Evolutionary conservation across 2,329 filamentous ascomycete species (phyloP), one percentile per base, ranked within the genome.

Genomic region (Ophiostoma sp.): DNA sequence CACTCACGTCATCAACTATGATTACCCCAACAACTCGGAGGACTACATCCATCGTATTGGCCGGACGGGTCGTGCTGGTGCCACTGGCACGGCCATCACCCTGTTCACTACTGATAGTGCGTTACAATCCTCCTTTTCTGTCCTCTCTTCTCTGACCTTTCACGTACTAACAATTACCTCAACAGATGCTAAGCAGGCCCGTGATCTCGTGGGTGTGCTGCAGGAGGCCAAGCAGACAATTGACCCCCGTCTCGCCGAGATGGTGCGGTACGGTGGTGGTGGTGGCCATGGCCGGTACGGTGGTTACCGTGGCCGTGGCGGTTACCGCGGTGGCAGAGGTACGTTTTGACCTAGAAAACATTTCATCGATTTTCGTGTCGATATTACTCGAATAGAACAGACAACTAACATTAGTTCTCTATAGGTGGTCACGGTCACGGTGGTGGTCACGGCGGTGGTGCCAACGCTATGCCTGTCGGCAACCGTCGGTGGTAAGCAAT

Each of bases 1-100:
- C 87, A 98, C 96, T 86, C 96, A 99, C 87, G 96, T 99, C 86
- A 90, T 99, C 87, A 98, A 98, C 91, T 98, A 98, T 93, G 96
- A 98, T 84, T 98, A 98, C 85, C 95, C 95, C 84, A 98, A 98
- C 88, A 98, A 98, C 85, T 90, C 96, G 80, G 96, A 99, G 87
- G 95, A 98, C 82, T 98, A 98, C 81, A 97, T 98, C 79, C 96
- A 98, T 82, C 93, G 96, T 83, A 96, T 95, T 83, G 96, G 96
- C 80, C 93, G 96, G 86, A 98, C 96, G 79, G 95, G 96, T 80
- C 93, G 95, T 87, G 95, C 96, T 82, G 96, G 96, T 86, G 92
- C 92, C 80, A 93, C 92, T 77, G 96, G 96, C 86, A 98, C 95
- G 80, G 96, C 96, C 82, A 98, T 98, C 82, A 98, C 96, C 77